Conservation (phyloP, 2,329 filamentous ascomycete genomes). For the Lasiodiplodia hormozganensis region DNA sequence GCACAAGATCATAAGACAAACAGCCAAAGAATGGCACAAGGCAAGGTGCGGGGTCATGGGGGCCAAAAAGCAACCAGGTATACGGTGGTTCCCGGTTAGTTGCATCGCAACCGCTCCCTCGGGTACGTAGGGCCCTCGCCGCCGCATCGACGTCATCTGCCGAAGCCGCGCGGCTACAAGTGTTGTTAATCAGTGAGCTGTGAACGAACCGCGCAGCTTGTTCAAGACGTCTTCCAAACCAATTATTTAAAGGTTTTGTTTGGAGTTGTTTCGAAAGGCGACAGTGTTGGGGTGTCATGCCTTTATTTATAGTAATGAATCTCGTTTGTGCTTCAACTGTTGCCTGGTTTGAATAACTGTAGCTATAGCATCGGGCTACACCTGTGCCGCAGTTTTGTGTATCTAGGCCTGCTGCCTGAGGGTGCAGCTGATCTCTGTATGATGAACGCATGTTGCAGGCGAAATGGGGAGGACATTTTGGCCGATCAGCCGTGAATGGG, state of each 20-base stretch:
- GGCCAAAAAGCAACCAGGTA: not conserved
- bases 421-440: not conserved
- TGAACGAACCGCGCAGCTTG: not conserved
- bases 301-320: not conserved
- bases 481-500: not conserved
- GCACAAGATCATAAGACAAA: not conserved
- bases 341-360: not conserved
- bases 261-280: not conserved
- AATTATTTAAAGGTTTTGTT: not conserved
- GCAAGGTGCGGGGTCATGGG: not conserved
- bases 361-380: not conserved
- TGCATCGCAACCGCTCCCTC: not conserved
- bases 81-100: not conserved
- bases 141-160: not conserved
- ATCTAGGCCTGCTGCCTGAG: not conserved
- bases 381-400: not conserved
- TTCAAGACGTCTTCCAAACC: not conserved
- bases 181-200: not conserved
- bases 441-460: not conserved
- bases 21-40: not conserved
- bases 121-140: not conserved
- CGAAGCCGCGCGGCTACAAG: not conserved
- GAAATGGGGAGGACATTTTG: not conserved
- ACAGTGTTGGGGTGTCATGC: not conserved
- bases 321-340: not conserved